Conservation (phyloP, 306 rosid genomes). For the Heteromeles arbutifolia region DNA sequence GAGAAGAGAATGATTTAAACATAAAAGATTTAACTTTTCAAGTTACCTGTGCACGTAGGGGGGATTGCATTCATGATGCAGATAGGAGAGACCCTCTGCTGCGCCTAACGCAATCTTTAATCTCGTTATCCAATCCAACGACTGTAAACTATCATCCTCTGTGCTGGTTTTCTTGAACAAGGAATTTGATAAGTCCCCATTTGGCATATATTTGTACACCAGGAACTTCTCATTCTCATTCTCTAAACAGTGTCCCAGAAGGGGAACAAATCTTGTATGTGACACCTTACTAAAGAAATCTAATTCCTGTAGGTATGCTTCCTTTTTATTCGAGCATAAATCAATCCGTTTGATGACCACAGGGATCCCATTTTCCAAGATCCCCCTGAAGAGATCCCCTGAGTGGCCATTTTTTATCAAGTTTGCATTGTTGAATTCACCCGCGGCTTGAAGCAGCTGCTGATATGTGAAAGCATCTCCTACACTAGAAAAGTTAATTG, state of each 20-base stretch:
- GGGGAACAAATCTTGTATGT: constrained; percentile 70
- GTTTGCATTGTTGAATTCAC: constrained; percentile 54
- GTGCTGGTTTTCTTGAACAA: constrained; percentile 46
- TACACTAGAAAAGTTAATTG: constrained; percentile 41
- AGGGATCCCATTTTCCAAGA: constrained; percentile 64
- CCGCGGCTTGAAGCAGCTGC: constrained; percentile 72
- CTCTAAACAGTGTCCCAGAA: constrained; percentile 81
- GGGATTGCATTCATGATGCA: constrained; percentile 84
- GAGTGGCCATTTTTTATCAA: constrained; percentile 76
- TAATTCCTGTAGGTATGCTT: constrained; percentile 53
- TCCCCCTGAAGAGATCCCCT: constrained; percentile 75
- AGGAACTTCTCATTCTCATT: constrained; percentile 76
- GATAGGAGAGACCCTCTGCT: constrained; percentile 78
- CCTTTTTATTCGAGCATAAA: constrained; percentile 40
- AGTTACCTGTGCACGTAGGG: constrained; percentile 87
- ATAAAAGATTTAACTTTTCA: constrained; percentile 8
- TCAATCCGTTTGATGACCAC: constrained; percentile 68
- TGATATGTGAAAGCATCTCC: constrained; percentile 72
- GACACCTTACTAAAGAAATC: constrained; percentile 71
- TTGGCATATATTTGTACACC: constrained; percentile 73
- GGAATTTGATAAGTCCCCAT: constrained; percentile 76
- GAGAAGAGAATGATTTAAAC: not conserved
- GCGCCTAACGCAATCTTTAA: constrained; percentile 88
- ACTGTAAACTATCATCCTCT: constrained; percentile 60
- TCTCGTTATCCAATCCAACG: constrained; percentile 98